A percentile compares a stretch with the other conserved stretches of the same genome.
Evolutionary conservation across 2,329 filamentous ascomycete genomes (phyloP).

Genomic region (Zasmidium citrigriseum): DNA sequence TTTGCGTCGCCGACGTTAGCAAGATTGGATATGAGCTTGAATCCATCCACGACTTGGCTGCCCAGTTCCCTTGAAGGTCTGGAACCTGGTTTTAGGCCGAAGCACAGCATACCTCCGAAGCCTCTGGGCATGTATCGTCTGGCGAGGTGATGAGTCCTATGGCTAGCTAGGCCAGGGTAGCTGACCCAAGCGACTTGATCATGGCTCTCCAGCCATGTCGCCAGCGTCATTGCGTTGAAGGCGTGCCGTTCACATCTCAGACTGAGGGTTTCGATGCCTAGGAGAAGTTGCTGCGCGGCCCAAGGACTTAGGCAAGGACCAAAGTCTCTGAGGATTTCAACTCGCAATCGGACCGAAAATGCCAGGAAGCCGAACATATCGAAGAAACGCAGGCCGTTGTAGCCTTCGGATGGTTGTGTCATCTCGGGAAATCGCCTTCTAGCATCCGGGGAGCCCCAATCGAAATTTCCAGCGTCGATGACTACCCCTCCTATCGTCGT

Average conservation of each 20-base stretch:
- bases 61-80: too few relatives aligned
- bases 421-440: conserved; percentile 82
- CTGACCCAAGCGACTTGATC: conserved; percentile 88
- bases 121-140: conserved; percentile 85
- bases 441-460: conserved; percentile 77
- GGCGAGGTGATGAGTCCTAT: conserved; percentile 75
- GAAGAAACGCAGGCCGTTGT: conserved; percentile 92
- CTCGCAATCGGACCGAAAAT: conserved; percentile 81
- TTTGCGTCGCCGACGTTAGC: conserved; percentile 97
- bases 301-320: conserved; percentile 85
- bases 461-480: conserved; percentile 86
- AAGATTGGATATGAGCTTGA: conserved; percentile 93
- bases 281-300: conserved; percentile 84
- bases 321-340: conserved; percentile 87
- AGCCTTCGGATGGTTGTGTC: conserved; percentile 82
- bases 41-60: conserved; percentile 84
- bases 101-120: conserved; percentile 87
- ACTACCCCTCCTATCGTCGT: conserved; percentile 83
- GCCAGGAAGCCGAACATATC: conserved; percentile 83
- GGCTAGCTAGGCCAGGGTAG: conserved; percentile 83
- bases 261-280: conserved; percentile 87
- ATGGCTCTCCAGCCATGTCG: conserved; percentile 80
- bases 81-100: conserved; percentile 87
- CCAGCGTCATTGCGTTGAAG: conserved; percentile 76
- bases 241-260: conserved; percentile 85